A percentile compares a stretch with the other conserved stretches of the same genome.
Evolutionary conservation across 768 basidiomycete genomes (phyloP).

Genomic region (Hirschioporus abietinus): DNA sequence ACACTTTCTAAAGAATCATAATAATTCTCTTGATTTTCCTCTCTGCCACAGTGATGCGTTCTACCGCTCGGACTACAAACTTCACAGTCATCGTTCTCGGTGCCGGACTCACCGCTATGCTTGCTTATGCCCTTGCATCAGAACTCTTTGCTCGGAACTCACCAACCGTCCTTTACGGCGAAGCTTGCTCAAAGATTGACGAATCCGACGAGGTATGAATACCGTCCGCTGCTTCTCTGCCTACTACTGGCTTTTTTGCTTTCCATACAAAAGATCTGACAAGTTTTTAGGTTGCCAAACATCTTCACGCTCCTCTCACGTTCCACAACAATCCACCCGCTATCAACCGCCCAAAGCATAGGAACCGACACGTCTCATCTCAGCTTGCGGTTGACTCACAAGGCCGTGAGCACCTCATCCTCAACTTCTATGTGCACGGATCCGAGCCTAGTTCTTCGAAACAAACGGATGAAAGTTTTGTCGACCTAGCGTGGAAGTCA

Average conservation of each 20-base stretch:
- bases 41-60: conserved; percentile 39
- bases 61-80: conserved; percentile 48
- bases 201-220: conserved; percentile 37
- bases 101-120: conserved; percentile 72
- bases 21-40: conserved; percentile 2
- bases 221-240: background rate
- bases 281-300: conserved; percentile 52
- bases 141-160: conserved; percentile 88
- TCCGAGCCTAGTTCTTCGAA: conserved; percentile 35
- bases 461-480: conserved; percentile 33
- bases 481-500: conserved; percentile 36
- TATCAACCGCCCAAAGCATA: conserved; percentile 68
- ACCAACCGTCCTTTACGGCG: conserved; percentile 72
- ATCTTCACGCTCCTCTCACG: conserved; percentile 58
- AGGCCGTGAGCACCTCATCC: conserved; percentile 78
- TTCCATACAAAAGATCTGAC: conserved; percentile 10
- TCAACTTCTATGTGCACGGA: conserved; percentile 78
- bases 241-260: background rate
- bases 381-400: conserved; percentile 67
- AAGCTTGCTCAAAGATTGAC: conserved; percentile 47
- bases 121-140: conserved; percentile 74
- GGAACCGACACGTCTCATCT: conserved; percentile 77
- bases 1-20: conserved; percentile 1
- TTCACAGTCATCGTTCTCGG: conserved; percentile 60
- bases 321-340: conserved; percentile 85